Base-by-base conservation (phyloP, 2,329 filamentous ascomycete genomes). In the Talaromyces pinophilus region DNA sequence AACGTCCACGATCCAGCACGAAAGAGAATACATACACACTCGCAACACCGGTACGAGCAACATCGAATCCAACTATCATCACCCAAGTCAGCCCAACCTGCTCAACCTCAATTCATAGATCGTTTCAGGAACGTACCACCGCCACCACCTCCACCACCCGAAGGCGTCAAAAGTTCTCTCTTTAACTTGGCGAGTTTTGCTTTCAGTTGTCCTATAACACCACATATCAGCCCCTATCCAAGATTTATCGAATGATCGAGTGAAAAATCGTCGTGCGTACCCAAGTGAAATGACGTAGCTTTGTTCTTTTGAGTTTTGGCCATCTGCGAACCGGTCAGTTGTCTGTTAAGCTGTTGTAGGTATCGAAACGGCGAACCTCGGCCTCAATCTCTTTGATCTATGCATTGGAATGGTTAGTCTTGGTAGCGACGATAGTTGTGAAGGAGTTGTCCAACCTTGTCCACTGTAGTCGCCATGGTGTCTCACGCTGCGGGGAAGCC, bases 141-240 rank as follows among this genome's bases (percentile, higher is more conserved):
- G 66, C 91, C 93, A 65, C 94, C 93, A 66, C 93, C 92, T 60
- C 93, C 91, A 60, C 92, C 85, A 48, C 88, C 85, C 22, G 86
- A 84, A 7, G 95, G 95, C 50, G 92, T 97, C 71, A 99, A 86
- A 60, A 99, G 88, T 81, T 99, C 95, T 77, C 92, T 89, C 86
- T 97, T 98, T 75, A 99, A 86, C 84, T 99, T 99, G 59, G 95
- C 94, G 76, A 99, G 88, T 82, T 99, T 99, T 71, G 95, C 95
- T 83, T 99, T 99, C 72, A 99, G 84, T 82, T 98, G 94, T 75
- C 87, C 86, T 86, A 44, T 33, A 59, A 40, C 33, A 50, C 13
- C 30, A 44, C 17, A 50, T 13, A 42, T 64, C 19, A 64, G 52
- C 13, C 19, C 6, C n/a, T 35, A 11, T 30, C 70, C 64, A 17